Evolutionary conservation across 2,329 filamentous ascomycete species (phyloP).

Genomic region (Tolypocladium nubicola): DNA sequence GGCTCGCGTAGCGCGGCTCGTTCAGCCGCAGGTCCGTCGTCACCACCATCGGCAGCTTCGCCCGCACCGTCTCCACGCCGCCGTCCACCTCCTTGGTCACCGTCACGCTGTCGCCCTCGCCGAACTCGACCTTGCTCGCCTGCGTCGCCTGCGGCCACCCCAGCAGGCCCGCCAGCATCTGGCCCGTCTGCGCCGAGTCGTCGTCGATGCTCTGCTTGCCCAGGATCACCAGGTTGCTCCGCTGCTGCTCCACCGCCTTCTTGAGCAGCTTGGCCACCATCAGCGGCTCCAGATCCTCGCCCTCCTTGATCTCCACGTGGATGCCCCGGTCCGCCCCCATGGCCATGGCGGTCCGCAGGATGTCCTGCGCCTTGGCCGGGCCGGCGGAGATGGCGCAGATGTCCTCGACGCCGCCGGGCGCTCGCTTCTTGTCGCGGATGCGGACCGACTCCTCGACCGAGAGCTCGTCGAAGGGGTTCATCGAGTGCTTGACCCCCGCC

Average conservation of each 20-base stretch:
- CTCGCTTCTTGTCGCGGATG: constrained; percentile 76
- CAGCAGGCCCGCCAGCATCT: constrained; percentile 90
- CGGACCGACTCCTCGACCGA: constrained; percentile 93
- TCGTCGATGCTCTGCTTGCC: constrained; percentile 99
- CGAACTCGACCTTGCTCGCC: constrained; percentile 74
- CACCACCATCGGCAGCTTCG: constrained; percentile 83
- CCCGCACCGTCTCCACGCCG: constrained; percentile 78
- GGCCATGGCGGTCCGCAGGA: constrained; percentile 92
- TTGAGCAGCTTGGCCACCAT: constrained; percentile 84
- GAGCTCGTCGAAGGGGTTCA: constrained; percentile 99
- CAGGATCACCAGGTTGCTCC: constrained; percentile 82
- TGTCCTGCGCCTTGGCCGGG: constrained; percentile 76
- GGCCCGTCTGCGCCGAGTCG: constrained; percentile 88
- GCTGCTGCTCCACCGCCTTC: constrained; percentile 70
- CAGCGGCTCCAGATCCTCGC: constrained; percentile 74
- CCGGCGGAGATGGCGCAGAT: constrained; percentile 87
- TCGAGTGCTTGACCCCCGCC: constrained; percentile 86
- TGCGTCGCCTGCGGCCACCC: constrained; percentile 94
- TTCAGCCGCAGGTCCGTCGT: constrained; percentile 93
- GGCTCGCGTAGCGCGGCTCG: constrained; percentile 84
- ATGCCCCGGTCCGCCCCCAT: constrained; percentile 94
- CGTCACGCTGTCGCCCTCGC: constrained; percentile 55
- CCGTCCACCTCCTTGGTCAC: constrained; percentile 93
- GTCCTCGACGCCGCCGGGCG: constrained; percentile 69
- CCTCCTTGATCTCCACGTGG: constrained; percentile 72